Evolutionary conservation across 495 filamentous ascomycete species (phyloP).

Genomic region (Hypoxylon perforatum): DNA sequence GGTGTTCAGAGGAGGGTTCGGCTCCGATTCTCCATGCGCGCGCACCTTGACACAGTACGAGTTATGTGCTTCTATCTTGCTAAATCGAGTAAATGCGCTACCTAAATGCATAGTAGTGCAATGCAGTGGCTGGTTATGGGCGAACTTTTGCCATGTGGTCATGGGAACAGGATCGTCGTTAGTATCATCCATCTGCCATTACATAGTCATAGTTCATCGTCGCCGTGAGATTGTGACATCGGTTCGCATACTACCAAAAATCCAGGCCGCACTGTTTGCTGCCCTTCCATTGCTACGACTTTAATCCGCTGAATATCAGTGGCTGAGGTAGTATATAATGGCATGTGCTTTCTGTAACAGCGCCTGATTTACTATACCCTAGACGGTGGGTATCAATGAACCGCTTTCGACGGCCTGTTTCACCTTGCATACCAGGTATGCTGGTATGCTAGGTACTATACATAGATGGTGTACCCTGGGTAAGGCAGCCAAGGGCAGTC

Average conservation of each 20-base stretch:
- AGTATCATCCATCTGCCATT: constrained; percentile 7
- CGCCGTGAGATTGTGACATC: constrained; percentile 11
- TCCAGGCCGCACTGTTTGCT: background rate
- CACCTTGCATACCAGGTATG: constrained; percentile 16
- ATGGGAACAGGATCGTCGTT: constrained; percentile 7
- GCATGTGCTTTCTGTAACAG: constrained; percentile 33
- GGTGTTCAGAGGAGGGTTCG: constrained; percentile 11
- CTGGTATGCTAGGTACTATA: background rate
- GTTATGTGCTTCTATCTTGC: constrained; percentile 26
- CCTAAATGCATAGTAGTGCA: constrained; percentile 6
- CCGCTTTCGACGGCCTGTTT: constrained; percentile 35
- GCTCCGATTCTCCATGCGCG: constrained; percentile 29
- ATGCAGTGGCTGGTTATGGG: constrained; percentile 5
- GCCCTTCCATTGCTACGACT: constrained; percentile 11
- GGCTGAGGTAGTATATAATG: constrained; percentile 1
- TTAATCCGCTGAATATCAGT: constrained; percentile 11
- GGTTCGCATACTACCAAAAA: background rate
- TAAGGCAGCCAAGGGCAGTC: constrained; percentile 1
- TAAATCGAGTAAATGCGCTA: constrained; percentile 29
- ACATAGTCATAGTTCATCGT: background rate
- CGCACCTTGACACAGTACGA: constrained; percentile 4
- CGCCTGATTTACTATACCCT: constrained; percentile 19
- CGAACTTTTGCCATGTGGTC: background rate
- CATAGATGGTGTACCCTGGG: constrained; percentile 7
- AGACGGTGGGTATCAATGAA: constrained; percentile 19